Evolutionary conservation across 176 grass and related monocot genomes (phyloP).

Genomic region (Raddia guianensis): DNA sequence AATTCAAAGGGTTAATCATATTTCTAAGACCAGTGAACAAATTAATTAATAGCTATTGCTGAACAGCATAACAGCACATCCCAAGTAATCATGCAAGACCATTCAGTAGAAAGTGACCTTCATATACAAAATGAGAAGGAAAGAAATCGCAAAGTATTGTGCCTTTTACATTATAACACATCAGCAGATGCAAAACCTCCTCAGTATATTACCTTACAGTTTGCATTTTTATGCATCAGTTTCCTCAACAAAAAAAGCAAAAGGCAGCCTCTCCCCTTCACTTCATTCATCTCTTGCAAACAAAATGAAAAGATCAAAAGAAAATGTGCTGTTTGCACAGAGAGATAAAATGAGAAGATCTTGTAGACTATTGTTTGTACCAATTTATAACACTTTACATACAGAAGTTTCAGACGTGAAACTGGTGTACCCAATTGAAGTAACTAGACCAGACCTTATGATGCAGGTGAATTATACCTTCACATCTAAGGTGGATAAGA

Average conservation of each 20-base stretch:
- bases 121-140: not conserved
- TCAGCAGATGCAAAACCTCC: conserved; percentile 30
- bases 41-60: conserved; percentile 35
- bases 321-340: conserved; percentile 46
- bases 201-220: conserved; percentile 56
- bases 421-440: conserved; percentile 57
- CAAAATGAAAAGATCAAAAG: conserved; percentile 78
- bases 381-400: conserved; percentile 60
- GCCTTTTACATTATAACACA: conserved; percentile 35
- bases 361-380: conserved; percentile 47
- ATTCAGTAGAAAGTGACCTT: conserved; percentile 10
- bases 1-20: not conserved
- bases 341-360: conserved; percentile 21
- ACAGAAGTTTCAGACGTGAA: conserved; percentile 53
- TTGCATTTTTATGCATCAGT: conserved; percentile 34
- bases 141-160: conserved; percentile 24
- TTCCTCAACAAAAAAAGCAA: conserved; percentile 45
- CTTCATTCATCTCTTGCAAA: conserved; percentile 90
- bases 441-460: conserved; percentile 72
- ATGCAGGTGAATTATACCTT: conserved; percentile 36
- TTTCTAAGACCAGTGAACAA: not conserved
- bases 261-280: conserved; percentile 47
- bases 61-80: not conserved
- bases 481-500: conserved; percentile 56
- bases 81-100: not conserved